Conservation (phyloP, 1,284 basidiomycete genomes). For the Thecaphora frezii region DNA sequence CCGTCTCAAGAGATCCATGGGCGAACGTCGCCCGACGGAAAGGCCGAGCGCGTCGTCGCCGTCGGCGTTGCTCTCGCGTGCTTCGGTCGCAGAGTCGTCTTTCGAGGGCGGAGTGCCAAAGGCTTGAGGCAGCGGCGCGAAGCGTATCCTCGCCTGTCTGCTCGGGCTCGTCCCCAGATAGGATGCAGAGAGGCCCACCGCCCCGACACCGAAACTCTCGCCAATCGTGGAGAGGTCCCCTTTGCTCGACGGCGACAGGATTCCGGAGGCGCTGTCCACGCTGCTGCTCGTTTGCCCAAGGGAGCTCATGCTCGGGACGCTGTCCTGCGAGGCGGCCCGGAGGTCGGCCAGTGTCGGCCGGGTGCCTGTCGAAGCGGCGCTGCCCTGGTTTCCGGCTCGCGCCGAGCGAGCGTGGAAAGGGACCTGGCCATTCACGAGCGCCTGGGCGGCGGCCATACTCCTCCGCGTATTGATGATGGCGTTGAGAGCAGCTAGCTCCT, state of each 20-base stretch:
- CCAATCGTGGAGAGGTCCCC: background rate
- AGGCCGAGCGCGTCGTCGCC: too few species aligned
- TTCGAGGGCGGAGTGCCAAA: background rate
- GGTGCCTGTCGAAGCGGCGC: constrained; percentile 13
- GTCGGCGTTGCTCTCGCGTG: background rate
- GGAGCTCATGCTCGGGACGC: constrained; percentile 35
- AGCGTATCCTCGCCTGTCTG: constrained; percentile 17
- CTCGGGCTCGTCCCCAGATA: background rate
- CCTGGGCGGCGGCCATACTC: constrained; percentile 55
- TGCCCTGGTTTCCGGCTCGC: constrained; percentile 25
- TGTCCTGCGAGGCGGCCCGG: constrained; percentile 32
- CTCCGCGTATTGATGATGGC: constrained; percentile 58
- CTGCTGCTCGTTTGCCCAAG: constrained; percentile 19
- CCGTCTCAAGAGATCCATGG: background rate
- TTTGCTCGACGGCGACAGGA: background rate
- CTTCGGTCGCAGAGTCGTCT: background rate
- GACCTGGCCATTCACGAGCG: constrained; percentile 46
- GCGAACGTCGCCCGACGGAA: too few species aligned
- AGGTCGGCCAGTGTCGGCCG: constrained; percentile 19
- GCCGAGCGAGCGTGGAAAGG: constrained; percentile 8
- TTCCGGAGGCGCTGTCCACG: constrained; percentile 11
- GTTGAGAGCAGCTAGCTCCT: constrained; percentile 55
- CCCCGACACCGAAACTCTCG: background rate
- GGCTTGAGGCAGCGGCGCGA: constrained; percentile 28
- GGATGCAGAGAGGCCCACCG: background rate